Evolutionary conservation across 768 basidiomycete genomes (phyloP), one percentile per base, ranked within the genome.

Genomic region (Kwoniella heveanensis): DNA sequence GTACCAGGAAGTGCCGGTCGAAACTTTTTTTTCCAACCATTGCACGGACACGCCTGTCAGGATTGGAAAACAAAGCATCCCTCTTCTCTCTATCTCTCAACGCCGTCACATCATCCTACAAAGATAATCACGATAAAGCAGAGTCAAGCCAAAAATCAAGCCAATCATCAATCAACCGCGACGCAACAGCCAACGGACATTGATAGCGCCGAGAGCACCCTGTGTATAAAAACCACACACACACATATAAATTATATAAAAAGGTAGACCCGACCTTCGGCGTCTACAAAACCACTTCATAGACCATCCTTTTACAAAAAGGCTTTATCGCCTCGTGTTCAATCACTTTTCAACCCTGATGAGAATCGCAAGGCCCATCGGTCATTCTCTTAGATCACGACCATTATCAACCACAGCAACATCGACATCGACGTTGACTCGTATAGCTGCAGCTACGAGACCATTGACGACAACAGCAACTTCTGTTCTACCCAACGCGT

Each of bases 291-390:
- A 4, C 48, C 48, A 4, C 22, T 50, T 44, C n/a, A n/a, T n/a
- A 3, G 39, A 44, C 39, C 39, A 44, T 19, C 39, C 17, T 9
- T 19, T 44, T 44, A 3, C 6, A 44, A 44, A 44, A 44, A 44
- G 39, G 39, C 39, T 44, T 44, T 21, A 9, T 50, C 21, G 26
- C 48, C 26, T 50, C 48, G 22, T 27, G 52, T 25, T 29, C 52
- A 54, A 54, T 21, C 52, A 29, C 30, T 27, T n/a, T 36, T 29
- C n/a, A 29, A 56, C 54, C 49, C 50, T 53, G 12, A 60, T 60
- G 58, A 49, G 58, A 60, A 60, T 60, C 58, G 36, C 58, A 51
- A 19, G 58, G 50, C 37, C 29, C 29, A 29, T 60, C 51, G 60
- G 60, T 61, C 52, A 54, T 44, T 44, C 39, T 49, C 32, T 60